Base-by-base conservation (phyloP, 2,329 filamentous ascomycete species). In the Colletotrichum melonis region DNA sequence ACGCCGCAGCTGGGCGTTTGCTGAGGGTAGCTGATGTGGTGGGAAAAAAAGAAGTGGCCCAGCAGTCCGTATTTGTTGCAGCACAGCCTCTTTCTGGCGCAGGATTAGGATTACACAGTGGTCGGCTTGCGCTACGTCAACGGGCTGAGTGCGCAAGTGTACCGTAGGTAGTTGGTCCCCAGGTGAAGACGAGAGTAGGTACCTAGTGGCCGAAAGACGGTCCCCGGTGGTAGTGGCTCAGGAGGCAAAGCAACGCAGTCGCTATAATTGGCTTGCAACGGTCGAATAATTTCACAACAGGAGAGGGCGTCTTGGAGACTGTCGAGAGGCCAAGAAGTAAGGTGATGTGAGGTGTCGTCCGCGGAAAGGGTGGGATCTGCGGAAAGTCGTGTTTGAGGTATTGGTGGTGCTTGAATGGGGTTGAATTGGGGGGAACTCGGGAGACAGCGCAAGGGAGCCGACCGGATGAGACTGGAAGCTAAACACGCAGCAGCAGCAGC, bases 81-180 rank as follows among this genome's bases (percentile, higher is more conserved):
- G 78, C 78, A 78, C 78, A 79, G 76, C 77, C 77, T 77, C 77
- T 74, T 78, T 77, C 77, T 73, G 74, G 74, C 74, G 75, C 76
- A 76, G 72, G 68, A 56, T 67, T 74, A 72, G 74, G 68, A 75
- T 74, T 74, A 69, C 72, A 73, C 63, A 62, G 59, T 65, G 52
- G 54, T 63, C 63, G 72, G 49, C n/a, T 60, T 62, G 69, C 54
- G 69, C 64, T 73, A 73, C 72, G 69, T 74, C 67, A 74, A 72
- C 63, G 63, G 68, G 68, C 55, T 35, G 70, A 70, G 56, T 38
- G 42, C 63, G 66, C 55, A 59, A 57, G 58, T 35, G 70, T 46
- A 32, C 19, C 55, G 24, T 52, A 12, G 24, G 24, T 14, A 8
- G 24, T 11, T 54, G 32, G 24, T 30, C 14, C 9, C 19, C 11